A percentile compares a stretch with the other conserved stretches of the same genome.
Conservation (phyloP, 2,329 filamentous ascomycete genomes). For the Corinectria fuckeliana region DNA sequence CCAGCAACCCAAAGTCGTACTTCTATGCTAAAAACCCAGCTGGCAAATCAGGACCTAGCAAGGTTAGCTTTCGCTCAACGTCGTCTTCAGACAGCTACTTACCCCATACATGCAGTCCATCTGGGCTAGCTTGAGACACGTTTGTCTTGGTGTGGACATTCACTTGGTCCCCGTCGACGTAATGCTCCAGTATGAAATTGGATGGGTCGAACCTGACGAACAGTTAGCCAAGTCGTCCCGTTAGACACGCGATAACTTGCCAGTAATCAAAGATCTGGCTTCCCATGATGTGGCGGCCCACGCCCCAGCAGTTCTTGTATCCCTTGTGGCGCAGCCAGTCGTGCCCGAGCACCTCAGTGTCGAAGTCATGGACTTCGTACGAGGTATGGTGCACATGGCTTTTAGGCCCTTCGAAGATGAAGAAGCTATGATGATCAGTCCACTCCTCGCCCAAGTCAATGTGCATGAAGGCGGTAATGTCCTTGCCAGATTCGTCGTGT, state of each 20-base stretch:
- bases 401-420: slow-evolving; percentile 54
- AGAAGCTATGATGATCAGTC: slow-evolving; percentile 60
- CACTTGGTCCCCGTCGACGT: slow-evolving; percentile 15
- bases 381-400: slow-evolving; percentile 70
- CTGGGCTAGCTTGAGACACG: neutral
- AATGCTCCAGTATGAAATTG: slow-evolving; percentile 15
- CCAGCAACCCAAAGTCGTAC: too few species aligned
- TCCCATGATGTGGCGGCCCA: slow-evolving; percentile 73
- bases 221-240: neutral
- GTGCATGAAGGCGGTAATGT: slow-evolving; percentile 54
- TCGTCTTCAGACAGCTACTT: neutral
- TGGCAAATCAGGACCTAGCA: neutral
- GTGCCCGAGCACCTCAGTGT: slow-evolving; percentile 73
- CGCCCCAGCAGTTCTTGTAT: slow-evolving; percentile 72
- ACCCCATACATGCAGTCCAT: neutral
- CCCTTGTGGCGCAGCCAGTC: slow-evolving; percentile 69
- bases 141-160: neutral
- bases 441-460: slow-evolving; percentile 51
- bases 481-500: slow-evolving; percentile 31
- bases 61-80: neutral
- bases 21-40: neutral
- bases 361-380: slow-evolving; percentile 75
- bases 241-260: slow-evolving; percentile 12
- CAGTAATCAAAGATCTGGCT: slow-evolving; percentile 67
- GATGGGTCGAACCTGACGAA: slow-evolving; percentile 15